phyloP scores from a whole-genome alignment of 768 basidiomycete species.

The Trichaptum fuscoviolaceum region DNA sequence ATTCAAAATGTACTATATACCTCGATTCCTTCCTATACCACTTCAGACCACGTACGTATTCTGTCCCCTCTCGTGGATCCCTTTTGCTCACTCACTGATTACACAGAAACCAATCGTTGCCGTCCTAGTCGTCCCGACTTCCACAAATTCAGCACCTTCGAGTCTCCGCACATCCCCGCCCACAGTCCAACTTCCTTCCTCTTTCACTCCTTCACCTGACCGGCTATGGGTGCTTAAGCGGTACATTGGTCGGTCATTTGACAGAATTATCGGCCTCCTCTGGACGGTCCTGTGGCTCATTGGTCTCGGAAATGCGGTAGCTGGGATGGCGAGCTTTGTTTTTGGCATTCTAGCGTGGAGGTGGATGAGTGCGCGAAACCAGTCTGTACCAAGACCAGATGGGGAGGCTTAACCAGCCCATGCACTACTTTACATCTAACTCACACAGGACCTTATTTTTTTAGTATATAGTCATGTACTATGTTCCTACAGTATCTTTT shows the following conservation, averaged over 20 bases:
- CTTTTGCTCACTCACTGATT: slow-evolving; percentile 3
- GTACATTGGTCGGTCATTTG: slow-evolving; percentile 59
- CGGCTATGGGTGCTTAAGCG: slow-evolving; percentile 50
- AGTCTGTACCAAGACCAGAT: neutral
- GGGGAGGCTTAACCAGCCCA: neutral
- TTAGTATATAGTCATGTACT: too few species aligned
- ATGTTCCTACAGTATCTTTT: too few species aligned
- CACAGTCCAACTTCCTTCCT: slow-evolving; percentile 42
- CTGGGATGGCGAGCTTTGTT: slow-evolving; percentile 69
- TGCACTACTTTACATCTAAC: too few species aligned
- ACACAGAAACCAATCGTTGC: slow-evolving; percentile 81
- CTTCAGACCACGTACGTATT: slow-evolving; percentile 79
- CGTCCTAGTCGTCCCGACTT: slow-evolving; percentile 56
- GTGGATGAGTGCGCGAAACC: slow-evolving; percentile 4
- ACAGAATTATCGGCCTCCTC: slow-evolving; percentile 67
- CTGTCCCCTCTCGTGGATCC: neutral
- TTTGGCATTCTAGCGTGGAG: slow-evolving; percentile 62
- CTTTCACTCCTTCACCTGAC: slow-evolving; percentile 51
- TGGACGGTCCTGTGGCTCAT: slow-evolving; percentile 76
- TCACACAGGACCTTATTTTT: too few species aligned
- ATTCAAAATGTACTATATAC: slow-evolving; percentile 72
- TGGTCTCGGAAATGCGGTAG: slow-evolving; percentile 68
- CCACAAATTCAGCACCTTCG: slow-evolving; percentile 19
- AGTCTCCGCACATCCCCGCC: slow-evolving; percentile 31
- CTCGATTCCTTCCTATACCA: slow-evolving; percentile 74